Percentiles rank a stretch among this genome's conserved stretches.
Conservation (phyloP, 192 early-diverging fungal genomes). For the Spizellomyces sp. region DNA sequence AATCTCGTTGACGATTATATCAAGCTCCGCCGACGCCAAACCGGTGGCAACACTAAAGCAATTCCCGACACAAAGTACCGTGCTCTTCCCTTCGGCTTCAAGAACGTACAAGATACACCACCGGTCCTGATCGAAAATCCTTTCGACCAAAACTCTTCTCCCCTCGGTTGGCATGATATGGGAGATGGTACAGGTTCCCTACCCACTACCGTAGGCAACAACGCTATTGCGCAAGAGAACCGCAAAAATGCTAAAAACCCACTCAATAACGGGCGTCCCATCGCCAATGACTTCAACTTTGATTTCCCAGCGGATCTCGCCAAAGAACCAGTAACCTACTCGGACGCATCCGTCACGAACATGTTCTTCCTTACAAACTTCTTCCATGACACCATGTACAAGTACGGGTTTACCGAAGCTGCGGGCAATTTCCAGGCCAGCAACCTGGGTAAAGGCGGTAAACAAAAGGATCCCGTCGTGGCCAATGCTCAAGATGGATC, state of each 20-base stretch:
- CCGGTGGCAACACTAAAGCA: neutral
- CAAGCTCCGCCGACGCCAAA: conserved; percentile 8
- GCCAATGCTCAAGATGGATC: conserved; percentile 48
- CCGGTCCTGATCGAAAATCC: conserved; percentile 14
- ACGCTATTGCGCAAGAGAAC: conserved; percentile 21
- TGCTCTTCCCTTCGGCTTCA: conserved; percentile 15
- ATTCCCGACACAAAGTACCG: conserved; percentile 23
- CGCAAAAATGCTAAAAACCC: conserved; percentile 18
- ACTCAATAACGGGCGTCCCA: conserved; percentile 2
- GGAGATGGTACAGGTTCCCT: conserved; percentile 19
- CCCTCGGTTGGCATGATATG: conserved; percentile 31
- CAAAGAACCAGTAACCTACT: conserved; percentile 15
- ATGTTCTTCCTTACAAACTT: conserved; percentile 39
- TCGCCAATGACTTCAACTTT: neutral
- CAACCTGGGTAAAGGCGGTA: conserved; percentile 29
- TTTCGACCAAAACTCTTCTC: conserved; percentile 2
- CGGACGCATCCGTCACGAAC: conserved; percentile 38
- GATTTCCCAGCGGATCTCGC: conserved; percentile 20
- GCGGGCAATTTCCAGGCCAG: conserved; percentile 77
- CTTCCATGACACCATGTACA: conserved; percentile 67
- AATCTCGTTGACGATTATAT: neutral
- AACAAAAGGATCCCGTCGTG: conserved; percentile 35
- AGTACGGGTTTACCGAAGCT: conserved; percentile 46
- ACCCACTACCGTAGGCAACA: conserved; percentile 23
- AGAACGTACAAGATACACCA: conserved; percentile 9